Base-by-base conservation (phyloP, 352 stramenopile genomes). In the Phytopythium boreale region DNA sequence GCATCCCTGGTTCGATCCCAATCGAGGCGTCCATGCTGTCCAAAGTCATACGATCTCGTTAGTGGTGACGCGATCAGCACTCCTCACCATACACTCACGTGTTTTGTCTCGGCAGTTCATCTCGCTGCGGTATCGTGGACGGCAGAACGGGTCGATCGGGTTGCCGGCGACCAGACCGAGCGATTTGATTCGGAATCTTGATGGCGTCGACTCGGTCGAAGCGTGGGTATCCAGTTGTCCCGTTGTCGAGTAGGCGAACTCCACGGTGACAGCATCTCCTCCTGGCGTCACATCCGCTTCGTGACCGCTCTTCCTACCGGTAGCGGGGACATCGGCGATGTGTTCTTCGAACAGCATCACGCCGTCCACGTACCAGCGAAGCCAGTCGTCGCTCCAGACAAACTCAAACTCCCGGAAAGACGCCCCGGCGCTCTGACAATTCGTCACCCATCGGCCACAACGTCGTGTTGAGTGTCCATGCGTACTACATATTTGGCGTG, bases 1-100 rank as follows among this genome's bases (percentile, higher is more conserved):
- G 44, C 78, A 88, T 19, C 87, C 84, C 12, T 79, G 66, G 37
- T 92, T 77, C 5, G 79, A 80, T 8, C 87, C 87, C 26, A 91
- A 62, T 2, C 75, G 80, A 4, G 85, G 84, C 44, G 61, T 59
- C 60, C 80, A 82, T 15, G 69, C 76, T 88, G 22, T 11, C 19
- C 2, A 24, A 49, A 17, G 17, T 10, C 19, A 49, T 2, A 5
- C 26, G 14, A 49, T 46, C 50, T 43, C 61, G 15, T 55, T 56
- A 37, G 27, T 59, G 41, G 11, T n/a, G 46, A 4, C 47, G 58
- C 12, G 10, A 50, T 27, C 60, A 49, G 4, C 31, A 58, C 17
- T 29, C 17, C 22, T 31, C 8, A 46, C n/a, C 22, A 60, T n/a
- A 27, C 19, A 72, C 77, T 53, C 72, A 83, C 78, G 59, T 20